Conservation (phyloP, 306 rosid species). For the Lagenaria siceraria region DNA sequence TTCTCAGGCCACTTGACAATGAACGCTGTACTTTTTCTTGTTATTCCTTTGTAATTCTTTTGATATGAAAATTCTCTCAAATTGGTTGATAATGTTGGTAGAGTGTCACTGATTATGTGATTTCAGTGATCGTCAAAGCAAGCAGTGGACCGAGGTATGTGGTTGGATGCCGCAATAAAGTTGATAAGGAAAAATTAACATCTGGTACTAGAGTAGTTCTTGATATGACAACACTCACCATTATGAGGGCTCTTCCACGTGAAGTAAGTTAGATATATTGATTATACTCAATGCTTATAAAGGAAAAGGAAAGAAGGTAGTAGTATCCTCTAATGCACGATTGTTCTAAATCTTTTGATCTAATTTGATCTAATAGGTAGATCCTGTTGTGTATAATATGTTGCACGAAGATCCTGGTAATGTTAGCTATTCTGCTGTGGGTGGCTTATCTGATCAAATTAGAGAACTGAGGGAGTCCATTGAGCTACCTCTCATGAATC, state of each 20-base stretch:
- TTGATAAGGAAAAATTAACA: constrained; percentile 77
- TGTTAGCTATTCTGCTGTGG: constrained; percentile 97
- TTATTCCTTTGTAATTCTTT: background rate
- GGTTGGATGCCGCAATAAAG: constrained; percentile 91
- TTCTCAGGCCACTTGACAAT: constrained; percentile 89
- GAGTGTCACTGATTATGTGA: constrained; percentile 18
- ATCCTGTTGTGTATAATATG: constrained; percentile 92
- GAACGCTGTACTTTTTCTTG: constrained; percentile 53
- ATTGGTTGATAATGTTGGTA: constrained; percentile 5
- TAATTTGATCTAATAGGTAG: constrained; percentile 46
- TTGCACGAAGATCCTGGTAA: constrained; percentile 96
- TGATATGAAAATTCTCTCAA: background rate
- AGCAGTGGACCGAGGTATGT: constrained; percentile 93
- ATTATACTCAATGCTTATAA: background rate
- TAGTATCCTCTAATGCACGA: background rate
- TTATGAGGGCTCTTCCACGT: constrained; percentile 96
- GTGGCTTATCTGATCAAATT: constrained; percentile 94
- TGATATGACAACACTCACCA: constrained; percentile 86
- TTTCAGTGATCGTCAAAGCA: constrained; percentile 86
- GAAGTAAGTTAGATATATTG: constrained; percentile 37
- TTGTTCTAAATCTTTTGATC: constrained; percentile 4
- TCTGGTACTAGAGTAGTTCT: constrained; percentile 91
- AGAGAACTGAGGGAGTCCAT: constrained; percentile 93
- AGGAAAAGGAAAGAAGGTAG: background rate
- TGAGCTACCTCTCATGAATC: constrained; percentile 93